Percentiles rank a stretch among this genome's conserved stretches.
phyloP scores from a whole-genome alignment of 164 flowering plant genomes.

The Tinospora cordifolia region DNA sequence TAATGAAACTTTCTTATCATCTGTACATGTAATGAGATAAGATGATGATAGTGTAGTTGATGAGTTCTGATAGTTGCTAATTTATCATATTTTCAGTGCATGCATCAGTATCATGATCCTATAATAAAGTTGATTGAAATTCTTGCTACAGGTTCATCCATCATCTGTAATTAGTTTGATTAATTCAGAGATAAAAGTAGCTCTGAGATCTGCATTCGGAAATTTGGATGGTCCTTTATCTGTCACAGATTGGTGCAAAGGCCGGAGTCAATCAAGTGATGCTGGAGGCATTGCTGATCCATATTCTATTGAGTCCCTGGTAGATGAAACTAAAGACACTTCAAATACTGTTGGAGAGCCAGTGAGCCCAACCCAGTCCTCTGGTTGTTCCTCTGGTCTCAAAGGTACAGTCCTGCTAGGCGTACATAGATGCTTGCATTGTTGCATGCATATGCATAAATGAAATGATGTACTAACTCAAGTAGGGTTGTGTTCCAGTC shows the following conservation, averaged over 20 bases:
- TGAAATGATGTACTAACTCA: background rate
- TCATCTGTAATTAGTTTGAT: slow-evolving; percentile 71
- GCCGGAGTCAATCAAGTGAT: slow-evolving; percentile 61
- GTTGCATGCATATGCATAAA: background rate
- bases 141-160: slow-evolving; percentile 63
- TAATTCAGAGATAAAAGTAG: slow-evolving; percentile 80
- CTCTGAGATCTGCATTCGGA: slow-evolving; percentile 84
- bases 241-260: slow-evolving; percentile 86
- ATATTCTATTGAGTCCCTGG: slow-evolving; percentile 57
- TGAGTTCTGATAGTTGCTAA: background rate
- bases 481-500: slow-evolving; percentile 16
- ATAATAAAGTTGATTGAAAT: background rate
- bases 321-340: slow-evolving; percentile 66
- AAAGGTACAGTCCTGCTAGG: slow-evolving; percentile 42
- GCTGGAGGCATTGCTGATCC: slow-evolving; percentile 48
- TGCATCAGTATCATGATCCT: background rate
- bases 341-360: slow-evolving; percentile 60
- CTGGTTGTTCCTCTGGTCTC: slow-evolving; percentile 43
- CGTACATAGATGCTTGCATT: background rate
- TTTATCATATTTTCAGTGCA: background rate
- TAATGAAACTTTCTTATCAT: too few relatives aligned
- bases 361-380: slow-evolving; percentile 58
- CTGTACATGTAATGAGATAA: background rate
- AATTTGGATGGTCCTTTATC: slow-evolving; percentile 84
- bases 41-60: background rate